Base-by-base conservation (phyloP, 768 basidiomycete genomes). In the Boletus tylopilopsis region DNA sequence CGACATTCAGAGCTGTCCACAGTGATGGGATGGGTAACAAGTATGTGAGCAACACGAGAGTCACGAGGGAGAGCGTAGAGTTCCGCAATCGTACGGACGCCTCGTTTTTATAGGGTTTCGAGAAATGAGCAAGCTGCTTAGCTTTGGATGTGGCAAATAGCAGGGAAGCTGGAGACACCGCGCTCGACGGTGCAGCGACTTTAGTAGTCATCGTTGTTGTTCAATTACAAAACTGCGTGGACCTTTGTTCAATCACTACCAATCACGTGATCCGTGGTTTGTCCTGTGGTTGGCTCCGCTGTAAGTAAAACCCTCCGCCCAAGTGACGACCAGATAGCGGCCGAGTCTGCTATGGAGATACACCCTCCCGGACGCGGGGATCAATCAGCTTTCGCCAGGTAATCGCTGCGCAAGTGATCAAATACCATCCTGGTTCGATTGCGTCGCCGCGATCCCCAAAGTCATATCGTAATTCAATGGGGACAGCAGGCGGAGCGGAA, bases 1-100 rank as follows among this genome's bases (percentile, higher is more conserved):
- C 63, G 24, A 71, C 59, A 24, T 54, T 54, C 27, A 71, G 37
- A 2, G 72, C 68, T 5, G 62, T 60, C 70, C 67, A 74, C 9
- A 67, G 35, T 1, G 71, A 68, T 6, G 73, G 73, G 10, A 72
- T 23, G 6, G 73, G 73, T 1, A 72, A 48, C 23, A 75, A 57
- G 41, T 69, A 62, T 2, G 73, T 73, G 45, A 70, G 57, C n/a
- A 75, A 50, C 9, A 66, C 48, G 19, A 70, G 52, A 10, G 56
- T 59, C 13, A 66, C 47, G 25, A 75, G 62, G 40, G 60, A 64
- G 19, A 73, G 54, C 2, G 64, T 57, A 23, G 71, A 73, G 39
- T 64, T 73, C 35, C 73, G 72, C 41, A 75, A 56, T 42, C 73
- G 65, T n/a, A 72, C 47, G 7, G 65, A 45, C 2, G 73, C 73